Conservation (phyloP, 2,329 filamentous ascomycete genomes). For the Allantophomopsis lycopodina region DNA sequence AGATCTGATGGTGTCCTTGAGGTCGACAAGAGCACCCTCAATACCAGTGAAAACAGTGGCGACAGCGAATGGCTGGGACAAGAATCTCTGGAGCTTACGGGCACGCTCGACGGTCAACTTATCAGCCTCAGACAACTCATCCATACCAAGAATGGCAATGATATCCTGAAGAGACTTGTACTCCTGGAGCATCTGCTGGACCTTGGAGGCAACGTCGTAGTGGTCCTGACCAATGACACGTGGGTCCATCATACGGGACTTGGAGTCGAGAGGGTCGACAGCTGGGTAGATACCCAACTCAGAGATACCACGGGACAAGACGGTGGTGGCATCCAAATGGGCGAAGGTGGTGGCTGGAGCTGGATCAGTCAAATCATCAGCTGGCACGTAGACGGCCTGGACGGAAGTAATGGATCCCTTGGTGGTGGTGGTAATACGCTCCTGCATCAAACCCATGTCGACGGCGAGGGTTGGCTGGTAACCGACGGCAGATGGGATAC, state of each 20-base stretch:
- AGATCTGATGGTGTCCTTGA: conserved; percentile 94
- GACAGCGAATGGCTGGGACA: conserved; percentile 96
- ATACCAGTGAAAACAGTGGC: conserved; percentile 78
- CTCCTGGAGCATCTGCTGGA: conserved; percentile 99
- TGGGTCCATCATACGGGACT: conserved; percentile 98
- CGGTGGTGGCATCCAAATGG: conserved; percentile 99
- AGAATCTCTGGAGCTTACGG: conserved; percentile 99
- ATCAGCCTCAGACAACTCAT: conserved; percentile 97
- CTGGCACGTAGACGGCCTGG: conserved; percentile 99
- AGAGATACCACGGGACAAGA: conserved; percentile 99
- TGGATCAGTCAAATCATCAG: conserved; percentile 99
- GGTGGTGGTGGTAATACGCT: conserved; percentile 98
- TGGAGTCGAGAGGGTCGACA: conserved; percentile 98
- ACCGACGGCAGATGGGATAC: conserved; percentile 99
- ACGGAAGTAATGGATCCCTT: conserved; percentile 99
- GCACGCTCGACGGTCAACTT: conserved; percentile 99
- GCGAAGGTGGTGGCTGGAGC: conserved; percentile 98
- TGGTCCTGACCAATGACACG: conserved; percentile 97
- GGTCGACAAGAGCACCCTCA: conserved; percentile 90
- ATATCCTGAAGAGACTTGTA: conserved; percentile 99
- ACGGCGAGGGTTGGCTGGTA: conserved; percentile 98
- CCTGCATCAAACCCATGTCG: conserved; percentile 99
- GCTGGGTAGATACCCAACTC: conserved; percentile 99
- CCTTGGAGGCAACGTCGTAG: conserved; percentile 86
- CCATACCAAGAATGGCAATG: conserved; percentile 99